phyloP scores from a whole-genome alignment of 1,139 yeast genomes.

The Hyphopichia burtonii region DNA sequence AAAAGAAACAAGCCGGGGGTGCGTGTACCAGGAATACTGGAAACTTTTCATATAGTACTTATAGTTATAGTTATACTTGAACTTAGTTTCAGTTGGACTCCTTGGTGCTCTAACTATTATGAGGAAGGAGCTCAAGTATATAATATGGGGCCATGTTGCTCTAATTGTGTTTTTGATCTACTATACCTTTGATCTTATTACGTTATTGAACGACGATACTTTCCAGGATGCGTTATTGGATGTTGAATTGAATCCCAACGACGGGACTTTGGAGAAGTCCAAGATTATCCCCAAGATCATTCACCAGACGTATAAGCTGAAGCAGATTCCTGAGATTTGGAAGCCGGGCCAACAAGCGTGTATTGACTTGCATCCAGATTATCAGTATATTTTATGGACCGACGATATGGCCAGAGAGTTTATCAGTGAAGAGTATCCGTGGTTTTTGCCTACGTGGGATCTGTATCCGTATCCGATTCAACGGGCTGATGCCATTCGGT shows the following conservation, averaged over 20 bases:
- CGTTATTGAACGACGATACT: constrained; percentile 73
- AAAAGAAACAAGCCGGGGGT: too few relatives aligned
- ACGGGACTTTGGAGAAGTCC: constrained; percentile 39
- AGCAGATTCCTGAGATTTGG: constrained; percentile 80
- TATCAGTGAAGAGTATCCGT: constrained; percentile 73
- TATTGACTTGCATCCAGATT: constrained; percentile 78
- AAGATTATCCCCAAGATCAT: constrained; percentile 81
- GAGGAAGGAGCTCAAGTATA: constrained; percentile 61
- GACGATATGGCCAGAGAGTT: constrained; percentile 81
- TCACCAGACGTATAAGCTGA: constrained; percentile 88
- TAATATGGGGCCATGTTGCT: constrained; percentile 56
- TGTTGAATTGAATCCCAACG: constrained; percentile 54
- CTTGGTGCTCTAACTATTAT: too few relatives aligned
- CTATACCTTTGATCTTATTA: constrained; percentile 70
- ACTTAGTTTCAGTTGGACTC: too few relatives aligned
- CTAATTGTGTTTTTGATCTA: constrained; percentile 58
- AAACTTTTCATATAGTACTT: too few relatives aligned
- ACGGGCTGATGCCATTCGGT: constrained; percentile 91
- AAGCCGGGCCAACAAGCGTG: constrained; percentile 73
- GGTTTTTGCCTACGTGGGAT: constrained; percentile 84
- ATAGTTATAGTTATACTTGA: too few relatives aligned
- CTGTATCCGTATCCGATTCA: constrained; percentile 76
- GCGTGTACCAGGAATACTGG: too few relatives aligned
- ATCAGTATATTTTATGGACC: constrained; percentile 87
- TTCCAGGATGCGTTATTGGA: constrained; percentile 59